phyloP scores from a whole-genome alignment of 495 filamentous ascomycete species.

The Penicillium argentinense region DNA sequence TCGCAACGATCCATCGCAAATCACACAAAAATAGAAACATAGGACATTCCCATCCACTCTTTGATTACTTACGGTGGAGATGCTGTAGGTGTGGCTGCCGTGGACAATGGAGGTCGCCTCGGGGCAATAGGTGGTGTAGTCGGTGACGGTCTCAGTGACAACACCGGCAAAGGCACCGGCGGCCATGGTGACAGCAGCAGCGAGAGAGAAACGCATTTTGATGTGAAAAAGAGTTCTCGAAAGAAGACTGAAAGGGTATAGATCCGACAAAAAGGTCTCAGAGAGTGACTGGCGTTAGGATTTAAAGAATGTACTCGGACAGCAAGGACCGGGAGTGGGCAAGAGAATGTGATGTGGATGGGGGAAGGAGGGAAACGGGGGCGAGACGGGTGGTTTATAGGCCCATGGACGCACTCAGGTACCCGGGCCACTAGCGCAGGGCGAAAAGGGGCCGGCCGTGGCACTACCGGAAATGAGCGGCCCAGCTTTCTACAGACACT shows the following conservation, averaged over 20 bases:
- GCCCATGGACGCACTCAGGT: conserved; percentile 23
- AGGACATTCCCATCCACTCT: no score
- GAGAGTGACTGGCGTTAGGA: conserved; percentile 28
- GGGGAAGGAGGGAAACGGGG: conserved; percentile 9
- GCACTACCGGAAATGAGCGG: conserved; percentile 4
- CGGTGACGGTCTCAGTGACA: conserved; percentile 76
- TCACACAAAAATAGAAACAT: not conserved
- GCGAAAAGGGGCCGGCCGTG: conserved; percentile 17
- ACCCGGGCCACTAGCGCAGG: conserved; percentile 22
- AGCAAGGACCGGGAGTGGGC: conserved; percentile 28
- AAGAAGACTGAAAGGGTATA: conserved; percentile 20
- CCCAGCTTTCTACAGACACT: no score
- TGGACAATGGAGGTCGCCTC: conserved; percentile 68
- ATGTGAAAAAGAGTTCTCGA: conserved; percentile 26
- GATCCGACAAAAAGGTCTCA: conserved; percentile 15
- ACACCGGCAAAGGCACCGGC: conserved; percentile 55
- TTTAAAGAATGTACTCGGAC: conserved; percentile 57
- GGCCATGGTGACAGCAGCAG: conserved; percentile 64
- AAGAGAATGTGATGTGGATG: conserved; percentile 27
- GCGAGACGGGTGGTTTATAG: conserved; percentile 13
- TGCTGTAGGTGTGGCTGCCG: conserved; percentile 72
- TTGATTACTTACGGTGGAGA: conserved; percentile 64
- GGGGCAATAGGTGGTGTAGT: conserved; percentile 86
- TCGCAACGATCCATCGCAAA: not conserved
- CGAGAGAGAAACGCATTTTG: conserved; percentile 93